Evolutionary conservation across 192 early-diverging fungal species (phyloP).

Genomic region (Umbelopsis vinacea): DNA sequence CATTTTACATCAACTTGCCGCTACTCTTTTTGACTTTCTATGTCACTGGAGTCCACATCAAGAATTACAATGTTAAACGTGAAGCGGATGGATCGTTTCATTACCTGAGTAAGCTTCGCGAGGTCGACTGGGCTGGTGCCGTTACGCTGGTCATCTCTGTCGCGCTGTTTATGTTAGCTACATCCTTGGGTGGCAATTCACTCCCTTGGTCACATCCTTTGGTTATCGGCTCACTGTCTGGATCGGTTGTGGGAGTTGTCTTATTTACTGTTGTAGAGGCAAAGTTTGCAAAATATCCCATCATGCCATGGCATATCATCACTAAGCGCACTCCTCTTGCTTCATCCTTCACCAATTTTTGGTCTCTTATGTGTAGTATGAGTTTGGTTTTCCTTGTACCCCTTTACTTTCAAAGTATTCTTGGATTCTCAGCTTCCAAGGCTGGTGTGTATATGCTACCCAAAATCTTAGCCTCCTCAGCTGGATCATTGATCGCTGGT

Average conservation of each 20-base stretch:
- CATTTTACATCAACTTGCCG: constrained; percentile 84
- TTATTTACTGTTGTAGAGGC: constrained; percentile 60
- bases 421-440: constrained; percentile 33
- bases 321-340: constrained; percentile 48
- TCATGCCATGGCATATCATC: constrained; percentile 66
- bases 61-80: constrained; percentile 43
- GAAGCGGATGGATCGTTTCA: constrained; percentile 35
- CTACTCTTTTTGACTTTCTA: constrained; percentile 56
- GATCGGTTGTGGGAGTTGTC: constrained; percentile 32
- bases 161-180: constrained; percentile 50
- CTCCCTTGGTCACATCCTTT: constrained; percentile 53
- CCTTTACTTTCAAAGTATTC: constrained; percentile 42
- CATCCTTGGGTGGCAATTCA: constrained; percentile 60
- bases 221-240: constrained; percentile 49
- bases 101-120: constrained; percentile 44
- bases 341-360: constrained; percentile 51
- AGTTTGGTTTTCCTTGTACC: constrained; percentile 42
- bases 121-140: constrained; percentile 58
- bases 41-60: constrained; percentile 46
- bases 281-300: constrained; percentile 62
- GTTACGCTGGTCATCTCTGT: constrained; percentile 45
- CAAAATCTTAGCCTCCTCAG: constrained; percentile 30
- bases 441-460: constrained; percentile 39
- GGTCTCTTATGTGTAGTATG: constrained; percentile 41
- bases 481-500: constrained; percentile 34